Evolutionary conservation across 1,284 basidiomycete species (phyloP), one percentile per base, ranked within the genome.

Genomic region (Neolentinus lepideus): DNA sequence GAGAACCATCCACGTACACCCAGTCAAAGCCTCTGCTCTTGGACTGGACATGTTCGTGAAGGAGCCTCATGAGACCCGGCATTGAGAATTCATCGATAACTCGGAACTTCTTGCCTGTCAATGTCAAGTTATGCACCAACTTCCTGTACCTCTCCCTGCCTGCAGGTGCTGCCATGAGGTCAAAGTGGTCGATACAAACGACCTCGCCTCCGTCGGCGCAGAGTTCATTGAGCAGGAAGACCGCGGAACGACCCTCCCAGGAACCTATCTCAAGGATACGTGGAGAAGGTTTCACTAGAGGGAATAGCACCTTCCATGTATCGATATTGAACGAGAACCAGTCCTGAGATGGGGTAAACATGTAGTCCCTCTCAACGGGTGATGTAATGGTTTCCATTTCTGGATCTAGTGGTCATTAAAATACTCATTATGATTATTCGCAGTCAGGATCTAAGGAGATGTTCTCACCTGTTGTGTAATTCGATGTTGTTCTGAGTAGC

Each of bases 201-300:
- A 83, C 63, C 48, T 74, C 73, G 2, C 78, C 77, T 11, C 64
- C 63, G 4, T 63, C 59, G n/a, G 64, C 64, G 62, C 78, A 81
- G 45, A 83, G 72, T 36, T 76, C 71, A 8, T 64, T 70, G 43
- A 79, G 68, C 35, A 81, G 68, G 66, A 79, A 83, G 22, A 80
- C 74, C 19, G 78, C 80, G 0, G 81, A 83, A 51, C 81, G 75
- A 21, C 81, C 82, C 65, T 84, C 81, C 80, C 81, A 84, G 14
- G 78, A 80, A 2, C 82, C 80, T n/a, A 84, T 80, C 63, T 83
- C 81, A 12, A 83, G 74, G 4, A 68, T 74, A 14, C 80, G 73
- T 11, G 80, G 79, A 16, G 63, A 45, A 8, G 73, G 65, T 1
- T 52, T 51, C 54, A 82, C 64, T 31, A 68, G 64, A 6, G 69